Conservation (phyloP, 495 filamentous ascomycete species). For the Astrothelium subdiscretum region DNA sequence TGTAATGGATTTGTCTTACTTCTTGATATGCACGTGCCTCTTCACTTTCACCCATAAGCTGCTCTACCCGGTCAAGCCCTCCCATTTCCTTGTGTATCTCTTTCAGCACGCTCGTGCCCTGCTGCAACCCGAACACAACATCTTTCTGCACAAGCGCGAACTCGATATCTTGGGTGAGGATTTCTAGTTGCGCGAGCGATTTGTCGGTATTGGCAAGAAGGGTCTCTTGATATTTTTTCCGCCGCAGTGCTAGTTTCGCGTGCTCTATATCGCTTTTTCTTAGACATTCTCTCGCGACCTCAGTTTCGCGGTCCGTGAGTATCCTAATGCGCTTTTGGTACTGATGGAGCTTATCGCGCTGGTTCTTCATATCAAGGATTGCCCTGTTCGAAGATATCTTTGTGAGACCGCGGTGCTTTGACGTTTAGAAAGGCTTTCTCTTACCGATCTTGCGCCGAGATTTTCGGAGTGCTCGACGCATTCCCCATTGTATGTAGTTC, state of each 20-base stretch:
- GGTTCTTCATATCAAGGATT: conserved; percentile 92
- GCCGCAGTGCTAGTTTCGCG: conserved; percentile 78
- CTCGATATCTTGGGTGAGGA: conserved; percentile 72
- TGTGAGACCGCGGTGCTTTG: neutral
- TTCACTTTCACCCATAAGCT: conserved; percentile 80
- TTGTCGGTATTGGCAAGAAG: conserved; percentile 81
- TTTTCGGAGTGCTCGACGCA: conserved; percentile 50
- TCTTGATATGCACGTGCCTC: conserved; percentile 82
- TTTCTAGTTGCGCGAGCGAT: conserved; percentile 79
- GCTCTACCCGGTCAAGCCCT: conserved; percentile 82
- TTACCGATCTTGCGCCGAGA: conserved; percentile 62
- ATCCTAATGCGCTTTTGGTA: conserved; percentile 81
- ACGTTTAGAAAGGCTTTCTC: conserved; percentile 5
- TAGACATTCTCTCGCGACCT: conserved; percentile 72
- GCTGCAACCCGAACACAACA: conserved; percentile 80
- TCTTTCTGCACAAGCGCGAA: conserved; percentile 94
- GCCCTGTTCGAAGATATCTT: conserved; percentile 42
- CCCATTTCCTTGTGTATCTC: conserved; percentile 96
- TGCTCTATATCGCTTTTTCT: conserved; percentile 59
- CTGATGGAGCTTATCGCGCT: conserved; percentile 90
- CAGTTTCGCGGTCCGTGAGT: conserved; percentile 72
- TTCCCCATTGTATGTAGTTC: conserved; percentile 49
- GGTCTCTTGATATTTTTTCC: conserved; percentile 94
- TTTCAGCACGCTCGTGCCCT: conserved; percentile 78
- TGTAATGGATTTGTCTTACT: conserved; percentile 38